A percentile compares a stretch with the other conserved stretches of the same genome.
Evolutionary conservation across 305 asterid species (phyloP).

Genomic region (Solanum chacoense): DNA sequence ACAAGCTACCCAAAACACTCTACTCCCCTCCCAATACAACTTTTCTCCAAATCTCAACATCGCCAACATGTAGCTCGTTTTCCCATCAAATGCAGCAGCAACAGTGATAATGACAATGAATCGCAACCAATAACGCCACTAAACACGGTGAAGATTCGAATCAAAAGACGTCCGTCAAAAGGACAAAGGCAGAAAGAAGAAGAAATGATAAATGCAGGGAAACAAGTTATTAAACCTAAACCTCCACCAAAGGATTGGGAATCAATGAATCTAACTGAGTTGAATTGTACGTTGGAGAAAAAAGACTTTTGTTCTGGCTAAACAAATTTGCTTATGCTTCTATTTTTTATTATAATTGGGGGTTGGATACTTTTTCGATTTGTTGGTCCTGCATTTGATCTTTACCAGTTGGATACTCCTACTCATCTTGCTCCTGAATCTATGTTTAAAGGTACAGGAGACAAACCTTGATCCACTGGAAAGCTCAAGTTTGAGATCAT

Average conservation of each 20-base stretch:
- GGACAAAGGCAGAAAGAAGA: slow-evolving; percentile 30
- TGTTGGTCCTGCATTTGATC: slow-evolving; percentile 66
- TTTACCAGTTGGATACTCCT: slow-evolving; percentile 78
- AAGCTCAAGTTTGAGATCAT: neutral
- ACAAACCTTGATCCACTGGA: neutral
- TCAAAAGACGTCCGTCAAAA: slow-evolving; percentile 55
- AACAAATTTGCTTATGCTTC: slow-evolving; percentile 89
- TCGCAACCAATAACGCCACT: slow-evolving; percentile 39
- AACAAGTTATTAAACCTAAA: slow-evolving; percentile 7
- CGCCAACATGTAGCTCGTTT: neutral
- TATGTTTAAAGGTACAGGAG: slow-evolving; percentile 35
- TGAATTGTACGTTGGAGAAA: slow-evolving; percentile 76
- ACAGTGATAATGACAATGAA: slow-evolving; percentile 14
- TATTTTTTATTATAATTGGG: slow-evolving; percentile 63
- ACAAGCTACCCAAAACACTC: slow-evolving; percentile 21
- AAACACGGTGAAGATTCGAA: slow-evolving; percentile 47
- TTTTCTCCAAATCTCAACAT: slow-evolving; percentile 9
- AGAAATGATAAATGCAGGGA: slow-evolving; percentile 12
- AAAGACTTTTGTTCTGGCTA: slow-evolving; percentile 76
- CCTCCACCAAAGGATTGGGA: slow-evolving; percentile 62
- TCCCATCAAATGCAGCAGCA: slow-evolving; percentile 30
- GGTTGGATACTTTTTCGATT: slow-evolving; percentile 83
- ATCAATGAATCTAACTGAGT: slow-evolving; percentile 51
- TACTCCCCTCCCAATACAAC: slow-evolving; percentile 24
- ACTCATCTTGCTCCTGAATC: slow-evolving; percentile 57